Evolutionary conservation across 768 basidiomycete genomes (phyloP), one percentile per base, ranked within the genome.

Genomic region (Pisolithus orientalis): DNA sequence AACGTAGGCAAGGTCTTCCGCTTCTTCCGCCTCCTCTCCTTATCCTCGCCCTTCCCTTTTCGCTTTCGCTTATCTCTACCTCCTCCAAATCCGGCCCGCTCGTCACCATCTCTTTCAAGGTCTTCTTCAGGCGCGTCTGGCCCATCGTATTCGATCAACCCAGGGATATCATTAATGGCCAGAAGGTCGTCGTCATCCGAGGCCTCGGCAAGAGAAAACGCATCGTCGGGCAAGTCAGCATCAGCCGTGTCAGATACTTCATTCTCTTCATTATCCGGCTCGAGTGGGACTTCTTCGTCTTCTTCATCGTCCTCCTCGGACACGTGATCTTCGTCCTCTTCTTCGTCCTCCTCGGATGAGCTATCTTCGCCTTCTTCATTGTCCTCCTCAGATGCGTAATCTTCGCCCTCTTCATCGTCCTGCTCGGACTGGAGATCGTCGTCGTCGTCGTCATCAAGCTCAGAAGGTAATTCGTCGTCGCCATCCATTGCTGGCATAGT

Each of bases 171-270:
- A 10, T 70, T 78, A 34, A 84, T 62, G 3, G 78, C 71, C 29
- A 89, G 62, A 29, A 87, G 76, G 53, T 88, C 84, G 9, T 88
- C 87, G 49, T 85, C 80, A 56, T 87, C 86, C 1, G 85, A 86
- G 2, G 62, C 81, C 61, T 89, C 87, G 0, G 71, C 81, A 2
- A 84, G 65, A 1, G 81, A 82, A 21, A 85, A 62, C 4, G 52
- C 74, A 52, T 76, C 79, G 8, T 72, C 75, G 28, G 72, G 72
- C 17, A 68, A 75, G 37, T 63, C 72, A 4, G 68, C 69, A 2
- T 67, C 70, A 7, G 56, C 67, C 14, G 63, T 59, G 29, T 64
- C 72, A 5, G 59, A 65, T 31, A 63, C 66, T 16, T 65, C 69
- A 5, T 65, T 68, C 9, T 53, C 64, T 7, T 63, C 64, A 11